Conservation (phyloP, 805 yeast species). For the Candida morakotiae region DNA sequence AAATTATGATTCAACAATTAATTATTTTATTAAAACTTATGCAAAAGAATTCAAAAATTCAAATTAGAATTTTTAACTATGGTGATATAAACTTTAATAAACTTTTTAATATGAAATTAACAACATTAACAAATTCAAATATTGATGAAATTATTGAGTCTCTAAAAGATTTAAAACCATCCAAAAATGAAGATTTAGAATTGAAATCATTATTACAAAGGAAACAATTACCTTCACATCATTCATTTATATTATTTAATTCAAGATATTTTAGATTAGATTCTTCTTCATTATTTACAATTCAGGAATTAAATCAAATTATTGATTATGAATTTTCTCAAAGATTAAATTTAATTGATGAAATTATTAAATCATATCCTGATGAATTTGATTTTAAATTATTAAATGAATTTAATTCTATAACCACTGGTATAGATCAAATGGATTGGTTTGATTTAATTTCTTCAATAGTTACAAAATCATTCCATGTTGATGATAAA, state of each 20-base stretch:
- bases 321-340: slow-evolving; percentile 44
- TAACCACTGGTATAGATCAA: slow-evolving; percentile 1
- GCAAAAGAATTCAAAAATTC: slow-evolving; percentile 25
- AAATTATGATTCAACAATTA: slow-evolving; percentile 41
- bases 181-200: slow-evolving; percentile 1
- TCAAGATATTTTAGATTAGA: slow-evolving; percentile 47
- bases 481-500: slow-evolving; percentile 41
- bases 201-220: slow-evolving; percentile 19
- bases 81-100: slow-evolving; percentile 10
- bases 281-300: slow-evolving; percentile 16
- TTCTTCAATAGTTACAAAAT: slow-evolving; percentile 39
- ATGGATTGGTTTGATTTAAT: slow-evolving; percentile 46
- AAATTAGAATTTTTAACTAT: slow-evolving; percentile 32
- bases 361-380: slow-evolving; percentile 25
- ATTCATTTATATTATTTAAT: slow-evolving; percentile 44
- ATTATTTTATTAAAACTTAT: slow-evolving; percentile 25
- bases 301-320: slow-evolving; percentile 31
- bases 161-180: slow-evolving; percentile 4
- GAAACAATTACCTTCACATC: slow-evolving; percentile 28
- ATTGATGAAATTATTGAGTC: slow-evolving; percentile 9
- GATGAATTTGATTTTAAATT: slow-evolving; percentile 16
- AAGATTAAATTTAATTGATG: slow-evolving; percentile 33
- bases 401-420: slow-evolving; percentile 16
- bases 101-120: slow-evolving; percentile 1
- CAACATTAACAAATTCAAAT: slow-evolving; percentile 7